phyloP scores from a whole-genome alignment of 495 filamentous ascomycete genomes.

The Penicillium waksmanii region DNA sequence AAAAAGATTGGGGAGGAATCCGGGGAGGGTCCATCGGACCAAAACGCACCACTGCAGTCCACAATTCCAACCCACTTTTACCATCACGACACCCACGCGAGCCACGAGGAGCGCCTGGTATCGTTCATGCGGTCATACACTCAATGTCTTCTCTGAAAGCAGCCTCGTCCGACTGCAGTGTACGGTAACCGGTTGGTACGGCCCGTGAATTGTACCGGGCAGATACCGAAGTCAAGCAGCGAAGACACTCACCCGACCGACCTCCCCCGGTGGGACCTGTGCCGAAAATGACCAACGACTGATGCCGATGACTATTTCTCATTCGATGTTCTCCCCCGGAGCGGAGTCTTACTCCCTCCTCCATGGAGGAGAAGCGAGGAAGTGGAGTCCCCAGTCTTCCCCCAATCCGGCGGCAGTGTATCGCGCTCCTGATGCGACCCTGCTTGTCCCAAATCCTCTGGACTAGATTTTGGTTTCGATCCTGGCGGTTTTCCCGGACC shows the following conservation, averaged over 20 bases:
- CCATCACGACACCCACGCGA: conserved; percentile 16
- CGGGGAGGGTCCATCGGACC: conserved; percentile 23
- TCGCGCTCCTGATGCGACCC: conserved; percentile 23
- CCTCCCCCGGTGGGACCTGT: conserved; percentile 18
- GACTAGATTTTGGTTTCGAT: conserved; percentile 13
- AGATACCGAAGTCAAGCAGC: conserved; percentile 11
- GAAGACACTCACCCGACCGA: not conserved
- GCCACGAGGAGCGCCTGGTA: conserved; percentile 5
- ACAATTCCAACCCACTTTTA: not conserved
- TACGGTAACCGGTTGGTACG: conserved; percentile 8
- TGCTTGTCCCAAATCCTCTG: conserved; percentile 12
- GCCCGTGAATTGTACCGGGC: conserved; percentile 13
- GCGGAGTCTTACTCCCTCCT: conserved; percentile 6
- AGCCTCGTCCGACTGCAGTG: conserved; percentile 9
- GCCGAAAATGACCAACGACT: conserved; percentile 8
- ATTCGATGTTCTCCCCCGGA: not conserved
- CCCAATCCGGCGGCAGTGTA: conserved; percentile 26
- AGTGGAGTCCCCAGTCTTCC: conserved; percentile 7
- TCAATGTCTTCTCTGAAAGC: conserved; percentile 11
- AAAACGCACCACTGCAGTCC: not conserved
- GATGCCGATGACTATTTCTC: conserved; percentile 13
- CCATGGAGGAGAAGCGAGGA: conserved; percentile 2
- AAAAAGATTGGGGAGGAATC: conserved; percentile 19
- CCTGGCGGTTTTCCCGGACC: not conserved
- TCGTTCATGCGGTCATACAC: conserved; percentile 19